Percentiles rank a stretch among this genome's conserved stretches.
Evolutionary conservation across 371 early-diverging fungal species (phyloP).

Genomic region (Nematocida parisii): DNA sequence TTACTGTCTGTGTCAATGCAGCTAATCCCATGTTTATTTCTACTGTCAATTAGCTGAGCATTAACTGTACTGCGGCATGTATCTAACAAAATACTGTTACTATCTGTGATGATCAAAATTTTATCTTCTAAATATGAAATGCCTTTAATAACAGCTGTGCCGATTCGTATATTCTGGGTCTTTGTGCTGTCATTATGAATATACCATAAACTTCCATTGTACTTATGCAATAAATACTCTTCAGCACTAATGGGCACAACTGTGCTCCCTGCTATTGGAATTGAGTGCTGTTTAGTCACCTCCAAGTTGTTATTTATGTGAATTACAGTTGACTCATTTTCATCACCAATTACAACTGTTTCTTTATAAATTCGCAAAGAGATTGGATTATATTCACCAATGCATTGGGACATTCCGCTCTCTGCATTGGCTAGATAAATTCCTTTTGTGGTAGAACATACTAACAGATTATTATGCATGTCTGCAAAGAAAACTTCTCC

Average conservation of each 20-base stretch:
- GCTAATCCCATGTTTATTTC: background rate
- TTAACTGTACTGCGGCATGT: background rate
- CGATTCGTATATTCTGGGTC: background rate
- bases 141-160: background rate
- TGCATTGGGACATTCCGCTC: background rate
- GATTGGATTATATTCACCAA: background rate
- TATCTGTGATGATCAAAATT: background rate
- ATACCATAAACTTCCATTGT: conserved; percentile 17
- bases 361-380: background rate
- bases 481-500: background rate
- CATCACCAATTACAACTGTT: background rate
- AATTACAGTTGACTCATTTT: background rate
- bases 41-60: background rate
- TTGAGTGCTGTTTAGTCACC: background rate
- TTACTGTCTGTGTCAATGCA: background rate
- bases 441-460: background rate
- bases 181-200: background rate
- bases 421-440: background rate
- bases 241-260: background rate
- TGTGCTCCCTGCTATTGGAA: background rate
- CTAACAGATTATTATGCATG: background rate
- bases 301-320: background rate
- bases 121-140: background rate
- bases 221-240: conserved; percentile 8
- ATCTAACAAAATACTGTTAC: background rate